Evolutionary conservation across 1,139 yeast species (phyloP).

Genomic region (Suhomyces chickasaworum): DNA sequence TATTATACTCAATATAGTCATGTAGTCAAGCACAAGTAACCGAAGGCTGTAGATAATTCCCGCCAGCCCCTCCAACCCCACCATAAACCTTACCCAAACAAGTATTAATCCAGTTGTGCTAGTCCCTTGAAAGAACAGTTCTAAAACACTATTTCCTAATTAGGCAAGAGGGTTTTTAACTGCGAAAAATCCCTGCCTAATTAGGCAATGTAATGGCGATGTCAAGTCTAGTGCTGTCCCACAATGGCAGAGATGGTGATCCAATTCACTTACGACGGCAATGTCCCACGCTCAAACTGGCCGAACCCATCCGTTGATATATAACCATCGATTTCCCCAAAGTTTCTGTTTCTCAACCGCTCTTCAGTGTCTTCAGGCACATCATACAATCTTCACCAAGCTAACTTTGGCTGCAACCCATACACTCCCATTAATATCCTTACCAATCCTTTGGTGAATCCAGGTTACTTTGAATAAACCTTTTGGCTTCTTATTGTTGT

Average conservation of each 20-base stretch:
- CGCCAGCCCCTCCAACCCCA: constrained; percentile 5
- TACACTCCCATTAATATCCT: not conserved
- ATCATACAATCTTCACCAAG: not conserved
- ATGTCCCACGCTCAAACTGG: constrained; percentile 3
- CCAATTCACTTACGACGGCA: constrained; percentile 1
- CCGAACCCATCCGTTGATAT: not conserved
- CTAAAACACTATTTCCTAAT: constrained; percentile 18
- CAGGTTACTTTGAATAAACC: not conserved
- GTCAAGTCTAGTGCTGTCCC: constrained; percentile 8
- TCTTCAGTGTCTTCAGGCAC: constrained; percentile 1
- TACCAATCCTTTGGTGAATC: not conserved
- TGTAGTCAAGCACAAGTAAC: constrained; percentile 4
- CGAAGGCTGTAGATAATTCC: not conserved
- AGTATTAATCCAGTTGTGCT: not conserved
- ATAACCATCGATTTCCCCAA: constrained; percentile 1
- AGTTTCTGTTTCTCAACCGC: constrained; percentile 4
- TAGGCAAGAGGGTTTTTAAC: constrained; percentile 18
- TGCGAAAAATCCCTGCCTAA: constrained; percentile 18
- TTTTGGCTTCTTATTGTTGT: not conserved
- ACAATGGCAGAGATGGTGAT: constrained; percentile 4
- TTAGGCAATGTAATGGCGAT: constrained; percentile 21
- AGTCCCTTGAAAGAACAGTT: not conserved
- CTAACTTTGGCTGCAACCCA: not conserved
- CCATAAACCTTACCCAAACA: constrained; percentile 1
- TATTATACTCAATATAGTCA: constrained; percentile 2